Evolutionary conservation across 495 filamentous ascomycete species (phyloP).

Genomic region (Neurospora discreta): DNA sequence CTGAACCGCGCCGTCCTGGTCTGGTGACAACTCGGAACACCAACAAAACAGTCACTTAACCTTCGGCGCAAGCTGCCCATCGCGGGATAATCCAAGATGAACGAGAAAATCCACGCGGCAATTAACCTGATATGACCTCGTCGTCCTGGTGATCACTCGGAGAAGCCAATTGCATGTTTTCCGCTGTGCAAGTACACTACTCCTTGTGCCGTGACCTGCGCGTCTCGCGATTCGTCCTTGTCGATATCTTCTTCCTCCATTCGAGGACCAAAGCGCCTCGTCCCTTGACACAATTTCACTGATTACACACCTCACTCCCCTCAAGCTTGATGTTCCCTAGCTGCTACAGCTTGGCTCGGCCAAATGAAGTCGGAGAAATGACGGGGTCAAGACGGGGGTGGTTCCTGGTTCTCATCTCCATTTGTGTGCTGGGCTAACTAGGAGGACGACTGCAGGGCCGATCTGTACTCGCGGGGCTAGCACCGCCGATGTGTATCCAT

Average conservation of each 20-base stretch:
- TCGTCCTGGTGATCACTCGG: background rate
- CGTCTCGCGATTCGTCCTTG: background rate
- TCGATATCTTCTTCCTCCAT: background rate
- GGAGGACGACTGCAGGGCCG: background rate
- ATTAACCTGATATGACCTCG: background rate
- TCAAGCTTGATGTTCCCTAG: background rate
- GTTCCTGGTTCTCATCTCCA: background rate
- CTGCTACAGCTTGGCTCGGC: background rate
- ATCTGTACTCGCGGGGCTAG: background rate
- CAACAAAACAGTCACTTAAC: conserved; percentile 3
- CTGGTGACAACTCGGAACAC: background rate
- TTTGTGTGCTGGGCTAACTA: background rate
- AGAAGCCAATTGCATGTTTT: background rate
- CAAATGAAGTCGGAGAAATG: background rate
- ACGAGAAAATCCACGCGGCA: background rate
- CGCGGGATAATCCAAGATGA: background rate
- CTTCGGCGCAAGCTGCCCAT: background rate
- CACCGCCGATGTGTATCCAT: background rate
- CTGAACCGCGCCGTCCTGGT: background rate
- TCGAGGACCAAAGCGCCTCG: background rate
- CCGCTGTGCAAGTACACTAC: background rate
- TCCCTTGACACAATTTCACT: background rate
- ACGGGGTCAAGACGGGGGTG: background rate
- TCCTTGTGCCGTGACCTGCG: background rate
- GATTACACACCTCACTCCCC: background rate